Evolutionary conservation across 768 basidiomycete species (phyloP), one percentile per base, ranked within the genome.

Genomic region (Suillus fuscotomentosus): DNA sequence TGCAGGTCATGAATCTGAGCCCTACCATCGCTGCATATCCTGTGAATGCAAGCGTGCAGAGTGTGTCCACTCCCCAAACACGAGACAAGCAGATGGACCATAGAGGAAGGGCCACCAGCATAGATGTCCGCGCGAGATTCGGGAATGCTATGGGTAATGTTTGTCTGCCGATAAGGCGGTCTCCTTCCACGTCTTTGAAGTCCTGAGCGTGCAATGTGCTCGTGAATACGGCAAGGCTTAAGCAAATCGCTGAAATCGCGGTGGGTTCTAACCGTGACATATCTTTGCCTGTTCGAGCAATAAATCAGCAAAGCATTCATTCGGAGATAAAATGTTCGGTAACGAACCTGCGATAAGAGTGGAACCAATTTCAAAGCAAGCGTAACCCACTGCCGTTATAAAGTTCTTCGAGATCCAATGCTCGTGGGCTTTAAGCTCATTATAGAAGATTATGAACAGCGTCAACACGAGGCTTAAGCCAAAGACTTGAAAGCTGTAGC

Each of bases 61-160:
- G 50, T 13, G 5, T 54, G 45, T 69, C 65, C 10, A 75, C 50
- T 54, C 20, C 36, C 72, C 74, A 74, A 9, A 74, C 57, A 2
- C 36, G 14, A 22, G 61, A 57, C 39, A 72, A 74, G 22, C 36
- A 68, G 24, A 75, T 60, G 3, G 72, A 70, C 74, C 70, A 74
- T 1, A 72, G 22, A 11, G 70, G 74, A 14, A 75, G 65, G 9
- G 65, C 64, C 34, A 74, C 9, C 22, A 59, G 39, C 42, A 68
- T 48, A n/a, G 68, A 72, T 13, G 67, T 4, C 42, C 74, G 59
- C 2, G 72, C 62, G 5, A 50, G 27, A 4, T 66, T 56, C 1
- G 83, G 83, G 7, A 72, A 72, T 15, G 73, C 68, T 55, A 83
- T 80, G 8, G 81, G 81, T 10, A 84, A 68, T 0, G 82, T 83